Base-by-base conservation (phyloP, 2,329 filamentous ascomycete genomes). In the Tympanopsis confertula region DNA sequence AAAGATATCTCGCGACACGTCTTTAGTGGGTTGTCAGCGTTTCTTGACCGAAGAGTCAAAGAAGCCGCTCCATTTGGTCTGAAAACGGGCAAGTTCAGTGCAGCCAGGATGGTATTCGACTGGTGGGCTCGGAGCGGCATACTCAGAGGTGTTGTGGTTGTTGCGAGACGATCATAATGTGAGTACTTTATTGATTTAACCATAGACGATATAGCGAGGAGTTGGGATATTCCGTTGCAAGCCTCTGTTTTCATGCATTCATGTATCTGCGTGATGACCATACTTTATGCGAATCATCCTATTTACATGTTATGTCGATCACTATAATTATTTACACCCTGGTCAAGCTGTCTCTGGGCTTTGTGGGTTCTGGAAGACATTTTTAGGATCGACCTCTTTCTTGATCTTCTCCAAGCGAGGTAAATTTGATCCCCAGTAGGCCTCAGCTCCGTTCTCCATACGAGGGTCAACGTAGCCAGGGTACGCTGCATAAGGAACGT, bases 1-100 rank as follows among this genome's bases (percentile, higher is more conserved):
- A 50, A 52, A 13, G 72, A 77, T 45, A 55, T 77, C 14, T 69
- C 71, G 2, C 56, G 62, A 4, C 50, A 71, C 42, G 70, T 74
- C 0, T 77, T 77, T 45, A 44, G 50, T 0, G 68, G 68, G 0
- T 48, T 77, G 13, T 59, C 64, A 3, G 44, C 38, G 2, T 72
- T 64, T 39, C 50, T 77, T 19, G 47, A 49, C 7, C 39, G 44
- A n/a, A 55, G 56, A 39, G 51, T 61, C n/a, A 39, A 35, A 15
- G 54, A 55, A 24, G 41, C 65, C 37, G 47, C 45, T 26, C 41
- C 38, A 19, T 52, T 56, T 42, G 59, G 63, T 2, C 41, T 64
- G 20, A 49, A 52, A 3, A 41, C 65, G 40, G 59, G 61, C 1
- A 51, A 51, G 26, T 58, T 58, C 26, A 43, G 46, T 19, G 50